Evolutionary conservation across 495 filamentous ascomycete species (phyloP).

Genomic region (Lasiosphaeriaceae sp.): DNA sequence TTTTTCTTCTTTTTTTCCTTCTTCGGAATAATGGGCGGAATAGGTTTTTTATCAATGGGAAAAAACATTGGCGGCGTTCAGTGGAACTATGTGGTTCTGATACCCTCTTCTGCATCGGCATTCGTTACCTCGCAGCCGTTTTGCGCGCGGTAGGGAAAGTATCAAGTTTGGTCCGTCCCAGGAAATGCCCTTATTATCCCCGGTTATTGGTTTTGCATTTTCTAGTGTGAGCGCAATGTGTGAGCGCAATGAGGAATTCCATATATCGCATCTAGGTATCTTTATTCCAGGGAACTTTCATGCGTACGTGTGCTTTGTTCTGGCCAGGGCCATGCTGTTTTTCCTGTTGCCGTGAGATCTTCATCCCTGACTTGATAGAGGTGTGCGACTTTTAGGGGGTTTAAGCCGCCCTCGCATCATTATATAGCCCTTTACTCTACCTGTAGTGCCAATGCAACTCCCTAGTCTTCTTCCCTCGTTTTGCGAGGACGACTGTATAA

Average conservation of each 20-base stretch:
- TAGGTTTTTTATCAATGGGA: constrained; percentile 14
- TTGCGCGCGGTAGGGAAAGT: constrained; percentile 9
- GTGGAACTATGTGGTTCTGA: constrained; percentile 24
- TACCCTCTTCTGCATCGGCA: constrained; percentile 32
- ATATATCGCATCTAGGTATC: neutral
- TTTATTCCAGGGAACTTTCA: neutral
- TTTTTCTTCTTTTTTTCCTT: constrained; percentile 4
- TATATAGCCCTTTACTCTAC: too few relatives aligned
- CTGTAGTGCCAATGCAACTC: too few relatives aligned
- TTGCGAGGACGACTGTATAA: too few relatives aligned
- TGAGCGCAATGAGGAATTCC: neutral
- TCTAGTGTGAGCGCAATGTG: neutral
- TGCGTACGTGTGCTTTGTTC: too few relatives aligned
- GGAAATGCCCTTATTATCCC: neutral
- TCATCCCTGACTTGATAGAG: too few relatives aligned
- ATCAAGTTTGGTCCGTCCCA: neutral
- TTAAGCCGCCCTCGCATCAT: too few relatives aligned
- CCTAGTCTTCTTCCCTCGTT: too few relatives aligned
- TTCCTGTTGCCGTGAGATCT: too few relatives aligned
- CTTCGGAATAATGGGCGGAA: neutral
- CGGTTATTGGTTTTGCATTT: neutral
- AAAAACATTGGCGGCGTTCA: constrained; percentile 27
- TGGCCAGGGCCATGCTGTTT: too few relatives aligned
- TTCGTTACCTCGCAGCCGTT: constrained; percentile 15
- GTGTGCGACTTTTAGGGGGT: too few relatives aligned